Evolutionary conservation across 208 protist genomes (phyloP), one percentile per base, ranked within the genome.

Genomic region (Acanthamoeba lenticulata): DNA sequence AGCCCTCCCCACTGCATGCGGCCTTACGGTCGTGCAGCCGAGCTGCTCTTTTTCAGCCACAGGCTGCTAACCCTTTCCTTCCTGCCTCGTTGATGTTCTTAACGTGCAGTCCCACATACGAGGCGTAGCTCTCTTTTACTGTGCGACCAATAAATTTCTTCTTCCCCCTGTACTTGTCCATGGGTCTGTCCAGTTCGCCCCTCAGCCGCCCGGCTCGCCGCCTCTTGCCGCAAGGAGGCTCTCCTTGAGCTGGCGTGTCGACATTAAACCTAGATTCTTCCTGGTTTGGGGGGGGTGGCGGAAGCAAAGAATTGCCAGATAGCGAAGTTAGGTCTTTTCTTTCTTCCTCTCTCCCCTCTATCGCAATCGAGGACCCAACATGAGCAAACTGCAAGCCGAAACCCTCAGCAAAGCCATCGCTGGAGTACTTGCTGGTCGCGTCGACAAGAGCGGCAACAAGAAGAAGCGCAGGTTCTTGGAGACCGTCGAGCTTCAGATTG

Each of bases 401-500:
- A 65, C 89, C 83, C 57, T 94, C 67, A 69, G 92, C 92, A 79
- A 62, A 49, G 42, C 57, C 44, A 69, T 94, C 57, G 92, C 55
- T 85, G 74, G 74, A 85, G 74, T 85, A 38, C 74, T 77, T 13
- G 62, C 27, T 69, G 55, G 85, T 38, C 62, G 55, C 34, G 36
- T 91, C 34, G 85, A 91, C 74, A 85, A 85, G 74, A 42, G 40
- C 29, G 83, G 65, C 52, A 77, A 57, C 72, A 94, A 94, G 72
- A 67, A 86, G 45, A 93, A 93, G 89, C 55, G 89, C 62, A 49
- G 67, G 57, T 99, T 99, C 98, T 95, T 98, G 62, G 99, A 99
- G 98, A 99, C 99, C 95, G 97, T 99, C 93, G 99, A 99, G 95
- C 98, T 99, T 32, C 99, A 99, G 98, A 98, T 99, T 94, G 99